These are phyloP conservation scores for Candida coleopterorum DNA, from an alignment of 805 yeast genomes.

Conservation along the genomic window DNA sequence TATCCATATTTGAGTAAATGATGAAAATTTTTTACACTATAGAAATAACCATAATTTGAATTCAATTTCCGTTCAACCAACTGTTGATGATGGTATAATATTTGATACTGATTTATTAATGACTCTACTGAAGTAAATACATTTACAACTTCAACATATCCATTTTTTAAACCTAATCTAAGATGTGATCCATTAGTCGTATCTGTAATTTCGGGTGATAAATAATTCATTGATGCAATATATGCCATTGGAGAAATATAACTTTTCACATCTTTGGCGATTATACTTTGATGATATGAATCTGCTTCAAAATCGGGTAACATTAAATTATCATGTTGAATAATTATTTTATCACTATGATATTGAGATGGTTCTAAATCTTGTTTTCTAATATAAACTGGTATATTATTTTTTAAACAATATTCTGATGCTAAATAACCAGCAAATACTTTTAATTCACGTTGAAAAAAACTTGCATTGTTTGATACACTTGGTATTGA, in stretches of 20 bases:
- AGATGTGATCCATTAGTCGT: conserved; percentile 13
- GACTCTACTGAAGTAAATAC: conserved; percentile 21
- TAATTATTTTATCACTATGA: conserved; percentile 21
- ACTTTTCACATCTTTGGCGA: conserved; percentile 33
- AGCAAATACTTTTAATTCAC: conserved; percentile 23
- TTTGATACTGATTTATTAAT: conserved; percentile 35
- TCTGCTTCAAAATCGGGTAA: conserved; percentile 32
- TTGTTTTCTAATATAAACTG: conserved; percentile 16
- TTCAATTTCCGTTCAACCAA: neutral
- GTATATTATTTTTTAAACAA: conserved; percentile 15
- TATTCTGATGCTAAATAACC: conserved; percentile 22
- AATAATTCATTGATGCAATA: conserved; percentile 29
- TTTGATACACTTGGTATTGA: conserved; percentile 8
- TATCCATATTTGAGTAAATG: conserved; percentile 32
- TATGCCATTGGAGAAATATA: conserved; percentile 29
- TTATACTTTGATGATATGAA: conserved; percentile 32
- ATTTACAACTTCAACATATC: conserved; percentile 23
- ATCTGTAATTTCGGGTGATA: conserved; percentile 15
- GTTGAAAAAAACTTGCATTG: conserved; percentile 16
- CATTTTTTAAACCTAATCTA: conserved; percentile 25
- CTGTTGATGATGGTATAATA: conserved; percentile 14
- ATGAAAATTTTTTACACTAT: too few species aligned
- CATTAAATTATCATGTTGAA: conserved; percentile 31
- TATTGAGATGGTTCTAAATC: conserved; percentile 8
- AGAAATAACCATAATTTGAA: neutral